phyloP scores from a whole-genome alignment of 345 rosid genomes.

The Salix viminalis region DNA sequence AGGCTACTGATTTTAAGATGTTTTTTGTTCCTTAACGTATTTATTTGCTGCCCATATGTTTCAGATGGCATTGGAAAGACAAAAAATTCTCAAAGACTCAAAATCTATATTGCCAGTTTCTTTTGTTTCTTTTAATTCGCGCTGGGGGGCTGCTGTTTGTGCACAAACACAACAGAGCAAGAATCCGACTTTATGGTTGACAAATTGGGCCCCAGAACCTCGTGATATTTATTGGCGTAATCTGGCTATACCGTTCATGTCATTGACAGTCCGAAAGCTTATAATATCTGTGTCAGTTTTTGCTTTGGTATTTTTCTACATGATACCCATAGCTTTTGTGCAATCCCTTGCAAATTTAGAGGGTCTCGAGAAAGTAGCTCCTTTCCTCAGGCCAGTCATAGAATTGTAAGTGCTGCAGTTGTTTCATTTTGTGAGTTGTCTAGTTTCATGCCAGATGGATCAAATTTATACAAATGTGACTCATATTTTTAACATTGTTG shows the following conservation, averaged over 20 bases:
- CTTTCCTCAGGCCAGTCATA: conserved; percentile 88
- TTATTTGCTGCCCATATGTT: neutral
- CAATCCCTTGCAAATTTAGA: conserved; percentile 96
- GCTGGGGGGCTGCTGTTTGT: conserved; percentile 98
- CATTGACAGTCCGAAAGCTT: conserved; percentile 70
- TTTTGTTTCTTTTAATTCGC: conserved; percentile 85
- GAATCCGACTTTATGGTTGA: conserved; percentile 88
- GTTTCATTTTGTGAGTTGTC: neutral
- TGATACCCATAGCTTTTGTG: conserved; percentile 98
- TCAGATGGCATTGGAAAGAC: conserved; percentile 76
- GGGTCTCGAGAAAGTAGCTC: conserved; percentile 86
- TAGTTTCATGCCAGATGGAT: neutral
- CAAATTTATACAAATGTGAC: neutral
- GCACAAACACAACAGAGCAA: conserved; percentile 97
- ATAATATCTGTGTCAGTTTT: conserved; percentile 66
- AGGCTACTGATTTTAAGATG: neutral
- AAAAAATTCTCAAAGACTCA: conserved; percentile 62
- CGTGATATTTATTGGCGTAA: conserved; percentile 93
- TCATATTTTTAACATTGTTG: neutral
- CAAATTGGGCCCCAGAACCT: conserved; percentile 96
- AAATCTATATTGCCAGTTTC: conserved; percentile 73
- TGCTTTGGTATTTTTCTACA: conserved; percentile 89
- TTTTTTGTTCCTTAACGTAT: neutral
- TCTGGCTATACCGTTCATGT: conserved; percentile 86
- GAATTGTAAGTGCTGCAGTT: conserved; percentile 61